Evolutionary conservation across 768 basidiomycete species (phyloP).

Genomic region (Lentinula sp.): DNA sequence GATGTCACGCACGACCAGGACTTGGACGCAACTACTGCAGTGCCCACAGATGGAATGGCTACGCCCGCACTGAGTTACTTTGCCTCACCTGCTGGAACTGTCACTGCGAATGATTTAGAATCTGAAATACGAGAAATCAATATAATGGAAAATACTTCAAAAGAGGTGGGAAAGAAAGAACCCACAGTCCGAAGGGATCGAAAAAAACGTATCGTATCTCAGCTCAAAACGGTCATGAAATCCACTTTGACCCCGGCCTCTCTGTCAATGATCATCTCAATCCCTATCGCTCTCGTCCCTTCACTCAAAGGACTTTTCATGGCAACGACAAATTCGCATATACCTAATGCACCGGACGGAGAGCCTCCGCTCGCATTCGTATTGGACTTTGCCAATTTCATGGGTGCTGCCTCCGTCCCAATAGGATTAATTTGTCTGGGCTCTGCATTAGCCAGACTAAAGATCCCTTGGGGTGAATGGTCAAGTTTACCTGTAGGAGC

Average conservation of each 20-base stretch:
- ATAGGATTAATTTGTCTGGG: constrained; percentile 59
- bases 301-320: constrained; percentile 60
- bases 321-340: constrained; percentile 32
- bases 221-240: constrained; percentile 21
- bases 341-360: constrained; percentile 56
- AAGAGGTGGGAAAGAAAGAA: not conserved
- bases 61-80: constrained; percentile 9
- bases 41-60: constrained; percentile 9
- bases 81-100: constrained; percentile 3
- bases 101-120: constrained; percentile 1
- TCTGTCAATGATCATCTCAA: constrained; percentile 44
- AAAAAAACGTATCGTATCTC: not conserved
- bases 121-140: not conserved
- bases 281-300: constrained; percentile 51
- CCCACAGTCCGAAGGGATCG: not conserved
- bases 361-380: constrained; percentile 61
- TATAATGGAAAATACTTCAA: not conserved
- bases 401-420: constrained; percentile 60
- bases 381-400: constrained; percentile 49
- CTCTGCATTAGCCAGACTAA: constrained; percentile 53
- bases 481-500: constrained; percentile 41
- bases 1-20: not conserved
- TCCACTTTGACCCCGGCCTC: constrained; percentile 43
- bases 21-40: constrained; percentile 9
- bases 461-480: constrained; percentile 45